Percentiles rank a stretch among this genome's conserved stretches.
These are phyloP conservation scores for Chaetothyriales sp. DNA, from an alignment of 2,329 filamentous ascomycete genomes.

Conservation along the genomic window DNA sequence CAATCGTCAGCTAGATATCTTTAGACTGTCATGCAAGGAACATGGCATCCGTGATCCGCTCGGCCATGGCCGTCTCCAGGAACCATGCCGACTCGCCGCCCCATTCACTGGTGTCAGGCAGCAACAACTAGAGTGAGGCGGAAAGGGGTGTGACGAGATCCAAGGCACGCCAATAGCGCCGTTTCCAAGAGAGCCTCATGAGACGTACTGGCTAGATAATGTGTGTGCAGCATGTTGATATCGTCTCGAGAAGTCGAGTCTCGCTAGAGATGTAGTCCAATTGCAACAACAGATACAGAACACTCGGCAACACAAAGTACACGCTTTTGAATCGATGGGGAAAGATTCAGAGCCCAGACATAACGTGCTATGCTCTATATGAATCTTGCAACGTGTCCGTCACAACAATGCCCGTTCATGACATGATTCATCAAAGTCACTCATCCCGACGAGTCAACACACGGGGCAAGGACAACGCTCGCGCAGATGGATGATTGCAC, in stretches of 20 bases:
- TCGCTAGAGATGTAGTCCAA: not conserved
- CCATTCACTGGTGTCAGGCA: not conserved
- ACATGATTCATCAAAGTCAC: not conserved
- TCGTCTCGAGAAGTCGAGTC: constrained; percentile 3
- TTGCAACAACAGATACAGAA: not conserved
- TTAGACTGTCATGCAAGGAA: not conserved
- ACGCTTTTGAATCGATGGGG: not conserved
- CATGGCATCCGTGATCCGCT: not conserved
- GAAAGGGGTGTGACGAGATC: constrained; percentile 6
- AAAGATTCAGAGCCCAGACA: not conserved
- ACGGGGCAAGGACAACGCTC: not conserved
- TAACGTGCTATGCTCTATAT: not conserved
- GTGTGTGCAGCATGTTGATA: constrained; percentile 17
- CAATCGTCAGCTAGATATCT: not conserved
- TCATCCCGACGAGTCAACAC: not conserved
- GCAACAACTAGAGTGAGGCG: not conserved
- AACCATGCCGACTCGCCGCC: not conserved
- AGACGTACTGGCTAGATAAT: constrained; percentile 19
- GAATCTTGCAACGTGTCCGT: not conserved
- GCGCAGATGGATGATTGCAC: constrained; percentile 2
- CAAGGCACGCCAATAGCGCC: constrained; percentile 1
- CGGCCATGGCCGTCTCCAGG: not conserved
- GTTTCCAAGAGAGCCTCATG: not conserved
- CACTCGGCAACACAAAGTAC: not conserved
- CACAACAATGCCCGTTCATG: not conserved